A percentile compares a stretch with the other conserved stretches of the same genome.
Conservation (phyloP, 192 early-diverging fungal species). For the Backusella macrospora region DNA sequence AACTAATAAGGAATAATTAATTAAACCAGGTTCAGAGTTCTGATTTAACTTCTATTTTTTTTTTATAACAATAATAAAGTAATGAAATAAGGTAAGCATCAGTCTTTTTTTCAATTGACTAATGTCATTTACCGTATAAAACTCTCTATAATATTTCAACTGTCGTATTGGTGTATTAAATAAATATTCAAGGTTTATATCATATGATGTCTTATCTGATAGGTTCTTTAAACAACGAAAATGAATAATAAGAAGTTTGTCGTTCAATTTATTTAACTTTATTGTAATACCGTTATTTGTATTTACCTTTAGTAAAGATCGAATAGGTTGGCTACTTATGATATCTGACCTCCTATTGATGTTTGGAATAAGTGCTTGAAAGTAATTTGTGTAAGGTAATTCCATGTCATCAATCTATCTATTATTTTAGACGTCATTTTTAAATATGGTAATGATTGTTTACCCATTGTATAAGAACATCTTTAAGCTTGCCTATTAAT, state of each 20-base stretch:
- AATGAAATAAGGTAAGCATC: background rate
- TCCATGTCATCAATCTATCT: constrained; percentile 56
- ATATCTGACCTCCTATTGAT: constrained; percentile 53
- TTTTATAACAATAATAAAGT: constrained; percentile 1
- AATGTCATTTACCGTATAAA: constrained; percentile 48
- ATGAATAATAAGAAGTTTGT: constrained; percentile 8
- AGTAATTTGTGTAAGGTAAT: constrained; percentile 55
- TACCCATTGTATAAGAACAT: constrained; percentile 48
- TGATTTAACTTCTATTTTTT: constrained; percentile 49
- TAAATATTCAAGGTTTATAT: constrained; percentile 50
- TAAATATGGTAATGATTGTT: constrained; percentile 4
- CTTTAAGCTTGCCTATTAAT: constrained; percentile 34
- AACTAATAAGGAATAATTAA: constrained; percentile 46
- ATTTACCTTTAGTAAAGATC: constrained; percentile 49
- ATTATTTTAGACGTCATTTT: background rate
- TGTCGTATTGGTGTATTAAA: constrained; percentile 55
- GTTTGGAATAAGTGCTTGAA: constrained; percentile 45
- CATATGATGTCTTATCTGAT: constrained; percentile 43
- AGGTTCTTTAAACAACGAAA: constrained; percentile 40
- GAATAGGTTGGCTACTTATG: constrained; percentile 45
- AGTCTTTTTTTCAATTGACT: background rate
- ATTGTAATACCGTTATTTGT: background rate
- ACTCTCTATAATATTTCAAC: constrained; percentile 57
- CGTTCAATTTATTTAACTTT: background rate
- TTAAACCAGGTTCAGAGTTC: constrained; percentile 48